A percentile compares a stretch with the other conserved stretches of the same genome.
Conservation (phyloP, 371 early-diverging fungal genomes). For the Umbelopsis sp. region DNA sequence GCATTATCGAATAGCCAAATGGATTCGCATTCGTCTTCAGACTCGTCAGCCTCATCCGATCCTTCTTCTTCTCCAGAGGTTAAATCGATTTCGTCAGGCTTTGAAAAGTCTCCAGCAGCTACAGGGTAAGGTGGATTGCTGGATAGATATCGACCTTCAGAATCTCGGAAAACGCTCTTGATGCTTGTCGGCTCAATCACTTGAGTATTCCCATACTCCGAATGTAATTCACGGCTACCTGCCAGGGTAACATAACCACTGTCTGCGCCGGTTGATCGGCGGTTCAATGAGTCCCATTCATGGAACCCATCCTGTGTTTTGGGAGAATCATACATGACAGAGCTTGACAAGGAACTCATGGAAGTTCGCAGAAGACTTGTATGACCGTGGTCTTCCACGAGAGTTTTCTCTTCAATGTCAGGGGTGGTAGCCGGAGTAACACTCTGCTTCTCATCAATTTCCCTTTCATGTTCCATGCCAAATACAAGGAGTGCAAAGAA, state of each 20-base stretch:
- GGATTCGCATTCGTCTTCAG: slow-evolving; percentile 11
- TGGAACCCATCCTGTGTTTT: slow-evolving; percentile 2
- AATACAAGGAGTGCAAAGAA: neutral
- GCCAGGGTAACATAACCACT: slow-evolving; percentile 2
- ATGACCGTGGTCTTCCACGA: neutral
- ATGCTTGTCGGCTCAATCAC: slow-evolving; percentile 1
- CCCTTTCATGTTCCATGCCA: neutral
- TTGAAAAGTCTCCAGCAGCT: neutral
- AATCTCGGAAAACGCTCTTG: slow-evolving; percentile 9
- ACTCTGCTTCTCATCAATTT: neutral
- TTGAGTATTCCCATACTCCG: neutral
- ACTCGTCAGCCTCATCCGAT: slow-evolving; percentile 1
- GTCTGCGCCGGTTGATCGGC: neutral
- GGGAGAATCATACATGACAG: neutral
- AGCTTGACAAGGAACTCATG: neutral
- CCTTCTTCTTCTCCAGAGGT: neutral
- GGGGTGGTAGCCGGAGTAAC: neutral
- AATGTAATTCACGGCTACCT: neutral
- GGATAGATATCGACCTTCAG: slow-evolving; percentile 10
- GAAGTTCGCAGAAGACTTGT: neutral
- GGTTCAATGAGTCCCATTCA: neutral
- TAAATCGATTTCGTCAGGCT: neutral
- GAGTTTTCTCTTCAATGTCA: slow-evolving; percentile 14
- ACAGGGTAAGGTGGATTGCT: neutral
- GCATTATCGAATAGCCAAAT: slow-evolving; percentile 16